These are phyloP conservation scores for Citrullus amarus DNA, from an alignment of 306 rosid species.

Conservation along the genomic window DNA sequence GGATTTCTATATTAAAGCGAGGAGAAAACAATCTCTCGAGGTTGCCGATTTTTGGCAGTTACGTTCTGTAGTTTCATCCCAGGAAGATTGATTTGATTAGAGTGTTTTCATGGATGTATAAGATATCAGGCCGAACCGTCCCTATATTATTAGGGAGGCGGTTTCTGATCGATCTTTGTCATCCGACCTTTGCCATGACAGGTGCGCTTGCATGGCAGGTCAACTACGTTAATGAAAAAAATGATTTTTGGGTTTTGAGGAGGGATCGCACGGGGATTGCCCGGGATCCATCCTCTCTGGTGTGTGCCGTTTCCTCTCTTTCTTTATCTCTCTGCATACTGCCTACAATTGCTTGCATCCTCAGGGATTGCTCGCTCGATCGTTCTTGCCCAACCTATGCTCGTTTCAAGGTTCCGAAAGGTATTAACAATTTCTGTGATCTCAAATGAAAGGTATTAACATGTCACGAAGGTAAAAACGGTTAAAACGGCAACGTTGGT, in stretches of 20 bases:
- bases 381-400: background rate
- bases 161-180: conserved; percentile 32
- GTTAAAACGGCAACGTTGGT: background rate
- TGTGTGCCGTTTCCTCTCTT: conserved; percentile 27
- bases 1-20: background rate
- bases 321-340: background rate
- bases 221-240: conserved; percentile 36
- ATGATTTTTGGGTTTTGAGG: conserved; percentile 28
- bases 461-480: background rate
- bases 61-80: background rate
- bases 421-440: background rate
- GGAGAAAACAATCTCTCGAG: background rate
- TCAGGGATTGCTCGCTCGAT: background rate
- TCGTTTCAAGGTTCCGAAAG: background rate
- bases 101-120: conserved; percentile 31
- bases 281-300: conserved; percentile 54
- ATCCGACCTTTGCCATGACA: conserved; percentile 97
- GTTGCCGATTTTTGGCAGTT: background rate
- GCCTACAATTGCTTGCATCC: background rate
- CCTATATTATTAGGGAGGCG: conserved; percentile 3
- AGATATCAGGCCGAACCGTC: conserved; percentile 21
- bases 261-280: conserved; percentile 72
- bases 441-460: background rate
- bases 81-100: background rate
- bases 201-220: conserved; percentile 99